These are phyloP conservation scores for Erysimum cheiri DNA, from an alignment of 441 rosid genomes.

Conservation along the genomic window DNA sequence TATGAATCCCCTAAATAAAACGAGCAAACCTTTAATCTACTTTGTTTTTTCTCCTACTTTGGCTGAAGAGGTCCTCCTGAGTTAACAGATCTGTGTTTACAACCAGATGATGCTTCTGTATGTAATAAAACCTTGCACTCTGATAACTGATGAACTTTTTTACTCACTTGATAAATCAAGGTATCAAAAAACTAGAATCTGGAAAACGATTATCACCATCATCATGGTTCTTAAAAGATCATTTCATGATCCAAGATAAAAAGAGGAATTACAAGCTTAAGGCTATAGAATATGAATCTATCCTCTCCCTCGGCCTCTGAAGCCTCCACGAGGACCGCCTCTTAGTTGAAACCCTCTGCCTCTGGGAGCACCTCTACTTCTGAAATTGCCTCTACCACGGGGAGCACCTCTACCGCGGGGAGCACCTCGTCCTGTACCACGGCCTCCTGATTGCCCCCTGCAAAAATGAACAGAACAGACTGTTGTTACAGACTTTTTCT, in stretches of 20 bases:
- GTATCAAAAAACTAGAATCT: slow-evolving; percentile 7
- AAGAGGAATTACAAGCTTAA: slow-evolving; percentile 21
- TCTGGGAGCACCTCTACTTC: slow-evolving; percentile 72
- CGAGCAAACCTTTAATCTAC: slow-evolving; percentile 11
- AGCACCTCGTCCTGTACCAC: slow-evolving; percentile 47
- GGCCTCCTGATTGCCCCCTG: slow-evolving; percentile 33
- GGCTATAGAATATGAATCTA: slow-evolving; percentile 37
- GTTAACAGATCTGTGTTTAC: slow-evolving; percentile 33
- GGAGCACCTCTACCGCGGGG: slow-evolving; percentile 56
- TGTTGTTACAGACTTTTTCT: slow-evolving; percentile 7
- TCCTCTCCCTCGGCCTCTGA: slow-evolving; percentile 92
- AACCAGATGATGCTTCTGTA: slow-evolving; percentile 33
- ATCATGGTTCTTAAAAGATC: slow-evolving; percentile 2
- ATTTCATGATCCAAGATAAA: slow-evolving; percentile 10
- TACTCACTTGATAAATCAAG: slow-evolving; percentile 17
- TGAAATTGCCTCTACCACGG: slow-evolving; percentile 56
- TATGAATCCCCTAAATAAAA: slow-evolving; percentile 33
- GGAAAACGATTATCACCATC: slow-evolving; percentile 12
- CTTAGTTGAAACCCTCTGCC: slow-evolving; percentile 53
- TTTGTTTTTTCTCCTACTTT: slow-evolving; percentile 3
- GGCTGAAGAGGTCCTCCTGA: slow-evolving; percentile 16
- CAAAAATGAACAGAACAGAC: slow-evolving; percentile 21
- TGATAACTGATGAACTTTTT: background rate
- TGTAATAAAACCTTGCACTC: slow-evolving; percentile 30
- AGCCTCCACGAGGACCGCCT: slow-evolving; percentile 75